Conservation (phyloP, 306 rosid species). For the Trifolium repens region DNA sequence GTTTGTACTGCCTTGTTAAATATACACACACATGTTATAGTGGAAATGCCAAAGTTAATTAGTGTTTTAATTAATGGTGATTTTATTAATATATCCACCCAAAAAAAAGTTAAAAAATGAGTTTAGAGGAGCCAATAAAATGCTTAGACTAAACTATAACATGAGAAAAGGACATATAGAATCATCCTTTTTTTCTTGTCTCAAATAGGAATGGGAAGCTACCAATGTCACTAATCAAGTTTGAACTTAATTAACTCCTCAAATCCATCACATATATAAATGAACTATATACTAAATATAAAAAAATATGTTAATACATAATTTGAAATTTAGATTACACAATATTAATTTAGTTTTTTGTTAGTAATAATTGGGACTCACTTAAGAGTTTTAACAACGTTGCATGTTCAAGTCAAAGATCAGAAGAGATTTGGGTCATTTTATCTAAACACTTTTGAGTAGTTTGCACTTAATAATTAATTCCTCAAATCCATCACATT, state of each 20-base stretch:
- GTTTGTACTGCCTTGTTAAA: slow-evolving; percentile 13
- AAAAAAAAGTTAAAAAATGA: neutral
- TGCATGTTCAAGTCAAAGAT: too few species aligned
- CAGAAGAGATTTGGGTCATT: too few species aligned
- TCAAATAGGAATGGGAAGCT: slow-evolving; percentile 9
- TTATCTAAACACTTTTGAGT: too few species aligned
- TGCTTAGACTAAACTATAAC: slow-evolving; percentile 30
- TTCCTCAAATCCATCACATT: neutral
- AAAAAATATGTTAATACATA: too few species aligned
- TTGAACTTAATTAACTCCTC: slow-evolving; percentile 19
- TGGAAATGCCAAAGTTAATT: neutral
- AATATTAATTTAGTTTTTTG: too few species aligned
- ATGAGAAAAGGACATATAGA: slow-evolving; percentile 12
- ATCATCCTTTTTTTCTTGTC: slow-evolving; percentile 19
- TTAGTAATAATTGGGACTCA: too few species aligned
- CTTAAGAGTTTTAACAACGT: too few species aligned
- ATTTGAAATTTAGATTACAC: too few species aligned
- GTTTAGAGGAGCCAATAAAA: slow-evolving; percentile 30
- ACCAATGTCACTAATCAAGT: slow-evolving; percentile 32
- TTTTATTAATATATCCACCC: too few species aligned
- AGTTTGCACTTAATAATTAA: neutral
- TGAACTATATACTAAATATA: too few species aligned
- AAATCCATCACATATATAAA: neutral
- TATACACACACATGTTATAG: neutral
- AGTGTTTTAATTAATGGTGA: too few species aligned